Evolutionary conservation across 257 asterid genomes (phyloP).

Genomic region (Solanum lignicaule): DNA sequence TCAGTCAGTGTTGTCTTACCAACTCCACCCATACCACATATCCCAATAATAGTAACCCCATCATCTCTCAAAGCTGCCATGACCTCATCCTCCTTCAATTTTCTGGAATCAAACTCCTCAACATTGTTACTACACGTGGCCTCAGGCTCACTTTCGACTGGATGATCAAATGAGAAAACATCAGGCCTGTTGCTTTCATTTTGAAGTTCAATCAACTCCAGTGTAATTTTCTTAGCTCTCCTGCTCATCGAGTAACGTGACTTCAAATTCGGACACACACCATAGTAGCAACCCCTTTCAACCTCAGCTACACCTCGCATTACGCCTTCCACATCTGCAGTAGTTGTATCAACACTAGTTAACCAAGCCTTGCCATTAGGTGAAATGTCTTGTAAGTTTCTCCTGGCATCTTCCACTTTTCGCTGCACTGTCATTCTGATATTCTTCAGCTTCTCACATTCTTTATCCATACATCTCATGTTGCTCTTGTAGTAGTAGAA

Average conservation of each 20-base stretch:
- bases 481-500: background rate
- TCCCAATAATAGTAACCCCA: background rate
- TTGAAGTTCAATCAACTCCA: background rate
- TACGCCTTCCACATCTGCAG: background rate
- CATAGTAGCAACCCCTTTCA: background rate
- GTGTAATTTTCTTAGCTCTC: background rate
- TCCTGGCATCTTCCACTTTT: background rate
- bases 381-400: background rate
- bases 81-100: background rate
- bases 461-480: background rate
- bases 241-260: background rate
- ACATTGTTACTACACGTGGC: background rate
- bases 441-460: background rate
- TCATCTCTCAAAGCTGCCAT: background rate
- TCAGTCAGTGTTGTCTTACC: background rate
- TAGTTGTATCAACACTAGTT: background rate
- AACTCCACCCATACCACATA: background rate
- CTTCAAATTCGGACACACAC: background rate
- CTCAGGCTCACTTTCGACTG: background rate
- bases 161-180: background rate
- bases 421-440: background rate
- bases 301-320: background rate
- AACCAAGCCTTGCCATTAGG: background rate
- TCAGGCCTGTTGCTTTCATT: background rate
- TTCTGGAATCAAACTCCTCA: background rate